Percentiles rank a stretch among this genome's conserved stretches.
Conservation (phyloP, 352 stramenopile genomes). For the Phytopythium delawarense region DNA sequence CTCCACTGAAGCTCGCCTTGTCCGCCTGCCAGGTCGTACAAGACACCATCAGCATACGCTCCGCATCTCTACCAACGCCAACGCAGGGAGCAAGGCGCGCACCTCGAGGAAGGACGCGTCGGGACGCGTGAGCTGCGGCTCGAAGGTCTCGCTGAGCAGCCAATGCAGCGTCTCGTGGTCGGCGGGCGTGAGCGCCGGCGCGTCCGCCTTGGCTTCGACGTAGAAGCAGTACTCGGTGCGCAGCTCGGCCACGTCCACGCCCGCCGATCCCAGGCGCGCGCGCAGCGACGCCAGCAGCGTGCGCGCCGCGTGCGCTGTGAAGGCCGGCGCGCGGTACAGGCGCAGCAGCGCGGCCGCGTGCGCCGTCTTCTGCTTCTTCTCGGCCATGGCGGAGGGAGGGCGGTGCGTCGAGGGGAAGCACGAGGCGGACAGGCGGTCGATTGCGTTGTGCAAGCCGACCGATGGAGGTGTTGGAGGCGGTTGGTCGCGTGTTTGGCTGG, state of each 20-base stretch:
- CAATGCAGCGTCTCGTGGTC: constrained; percentile 89
- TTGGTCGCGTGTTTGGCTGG: not conserved
- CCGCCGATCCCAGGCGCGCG: constrained; percentile 16
- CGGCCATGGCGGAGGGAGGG: constrained; percentile 26
- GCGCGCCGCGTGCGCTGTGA: constrained; percentile 60
- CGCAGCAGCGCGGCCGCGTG: constrained; percentile 37
- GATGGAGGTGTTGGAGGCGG: too few species aligned
- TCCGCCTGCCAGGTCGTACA: not conserved
- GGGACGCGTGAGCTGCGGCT: constrained; percentile 77
- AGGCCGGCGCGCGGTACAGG: constrained; percentile 74
- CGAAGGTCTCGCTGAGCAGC: constrained; percentile 97
- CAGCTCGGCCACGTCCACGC: constrained; percentile 49
- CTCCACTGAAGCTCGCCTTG: constrained; percentile 8
- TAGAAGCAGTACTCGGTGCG: constrained; percentile 98
- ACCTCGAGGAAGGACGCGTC: constrained; percentile 51
- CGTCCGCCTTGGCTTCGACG: constrained; percentile 71
- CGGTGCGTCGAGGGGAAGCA: not conserved
- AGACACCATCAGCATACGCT: not conserved
- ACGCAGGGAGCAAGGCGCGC: too few species aligned
- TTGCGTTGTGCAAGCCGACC: too few species aligned
- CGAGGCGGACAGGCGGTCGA: too few species aligned
- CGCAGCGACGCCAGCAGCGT: constrained; percentile 43
- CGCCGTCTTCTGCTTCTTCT: constrained; percentile 74
- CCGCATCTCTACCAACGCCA: too few species aligned
- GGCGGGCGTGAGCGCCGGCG: constrained; percentile 30